Evolutionary conservation across 2,329 filamentous ascomycete species (phyloP), one percentile per base, ranked within the genome.

Genomic region (Pseudofabraea citricarpa): DNA sequence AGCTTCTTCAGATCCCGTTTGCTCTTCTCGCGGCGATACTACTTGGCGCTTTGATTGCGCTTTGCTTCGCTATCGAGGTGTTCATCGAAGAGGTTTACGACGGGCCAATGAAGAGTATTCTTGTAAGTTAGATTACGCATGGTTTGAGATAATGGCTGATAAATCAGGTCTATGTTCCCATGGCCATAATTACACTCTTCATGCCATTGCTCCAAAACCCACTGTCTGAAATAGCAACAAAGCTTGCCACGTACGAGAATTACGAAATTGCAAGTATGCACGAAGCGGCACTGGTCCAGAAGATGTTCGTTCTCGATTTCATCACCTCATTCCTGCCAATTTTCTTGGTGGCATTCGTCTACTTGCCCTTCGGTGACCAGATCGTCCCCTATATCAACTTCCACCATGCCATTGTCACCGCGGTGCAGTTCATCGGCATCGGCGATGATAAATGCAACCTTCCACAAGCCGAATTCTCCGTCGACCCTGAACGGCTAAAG

Each of bases 241-340:
- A 65, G 15, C 67, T 90, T 26, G 87, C 79, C 9, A 69, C 85
- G 13, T 87, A 77, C 53, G 86, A 90, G 57, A 90, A 90, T 58
- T 86, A 89, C 59, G 79, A 86, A 42, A 89, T 84, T 0, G 72
- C 80, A 23, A 81, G 83, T 39, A 70, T 76, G 16, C 81, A 86
- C 56, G 81, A 88, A 48, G 75, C 79, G 47, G 81, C 84, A 0
- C 71, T 86, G 51, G 86, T 83, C 0, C 77, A 83, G 49, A 90
- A 90, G 69, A 75, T 85, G 6, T 89, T 90, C 46, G 72, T 87
- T 24, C 75, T 90, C 58, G 87, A 85, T 68, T 87, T 89, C 67
- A 87, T 90, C 63, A 88, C 85, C 10, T 85, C 86, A 4, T 90
- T 90, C 58, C 71, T 89, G 1, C 84, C 84, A 1, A 84, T 87